Base-by-base conservation (phyloP, 768 basidiomycete genomes). In the Suillus paluster region DNA sequence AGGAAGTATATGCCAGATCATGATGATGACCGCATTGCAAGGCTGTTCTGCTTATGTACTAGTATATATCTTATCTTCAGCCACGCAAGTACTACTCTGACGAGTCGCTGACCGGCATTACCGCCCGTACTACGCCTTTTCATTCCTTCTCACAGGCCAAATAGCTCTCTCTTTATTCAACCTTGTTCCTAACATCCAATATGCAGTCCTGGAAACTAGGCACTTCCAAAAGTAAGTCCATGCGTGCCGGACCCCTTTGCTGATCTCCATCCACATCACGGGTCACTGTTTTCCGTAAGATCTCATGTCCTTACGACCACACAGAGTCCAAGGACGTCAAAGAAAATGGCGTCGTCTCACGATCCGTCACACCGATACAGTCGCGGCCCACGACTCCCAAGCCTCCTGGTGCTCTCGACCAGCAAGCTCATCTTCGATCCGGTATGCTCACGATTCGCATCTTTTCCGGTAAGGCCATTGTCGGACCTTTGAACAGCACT, bases 361-460 rank as follows among this genome's bases (percentile, higher is more conserved):
- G 90, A 79, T 93, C 92, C 58, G 86, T 85, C 57, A 94, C 92
- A 30, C 92, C 92, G 58, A 86, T 93, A 65, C 89, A 89, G 25
- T 94, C 92, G 14, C 83, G 92, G 27, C 89, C 92, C n/a, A 84
- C 85, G 5, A 93, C 92, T 0, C 92, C 92, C 23, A 89, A 84
- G 70, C 81, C 86, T 4, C 78, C 78, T 60, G 72, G 79, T 72
- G 80, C 80, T 36, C 66, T 80, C 57, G 86, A 87, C 67, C 74
- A 68, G 8, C 76, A 73, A 12, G 70, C 72, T 10, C 86, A 90
- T 73, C 90, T 92, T 67, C 85, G 93, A 75, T 90, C 86, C 49
- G 97, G 97, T 55, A 89, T 96, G 84, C 88, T 99, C 68, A 96
- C 94, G 65, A 95, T 99, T 75, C 88, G 94, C 63, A 95, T 99